Conservation (phyloP, 108 stramenopile species). For the Cyclostephanos tholiformis region DNA sequence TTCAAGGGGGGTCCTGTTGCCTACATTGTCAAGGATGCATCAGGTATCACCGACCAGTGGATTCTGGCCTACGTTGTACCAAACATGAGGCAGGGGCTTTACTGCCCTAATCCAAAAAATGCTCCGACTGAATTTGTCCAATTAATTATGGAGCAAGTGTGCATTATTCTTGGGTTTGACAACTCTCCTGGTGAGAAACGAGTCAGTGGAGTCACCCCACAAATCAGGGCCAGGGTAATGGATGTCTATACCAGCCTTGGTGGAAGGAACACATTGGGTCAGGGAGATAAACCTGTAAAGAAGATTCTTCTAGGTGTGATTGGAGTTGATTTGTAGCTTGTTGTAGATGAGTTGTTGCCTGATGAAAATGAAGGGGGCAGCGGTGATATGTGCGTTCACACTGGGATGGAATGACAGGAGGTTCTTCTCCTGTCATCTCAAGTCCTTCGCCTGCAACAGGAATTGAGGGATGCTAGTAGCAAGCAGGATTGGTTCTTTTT, state of each 20-base stretch:
- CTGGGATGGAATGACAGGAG: slow-evolving; percentile 11
- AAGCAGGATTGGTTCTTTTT: neutral
- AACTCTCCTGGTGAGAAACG: neutral
- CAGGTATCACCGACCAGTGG: slow-evolving; percentile 32
- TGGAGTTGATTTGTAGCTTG: slow-evolving; percentile 8
- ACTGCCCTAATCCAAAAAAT: neutral
- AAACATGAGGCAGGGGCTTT: neutral
- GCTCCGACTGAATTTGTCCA: neutral
- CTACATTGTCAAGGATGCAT: slow-evolving; percentile 6
- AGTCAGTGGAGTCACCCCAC: neutral
- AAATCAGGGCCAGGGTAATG: neutral
- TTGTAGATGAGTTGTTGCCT: neutral
- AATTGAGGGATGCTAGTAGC: neutral
- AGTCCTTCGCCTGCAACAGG: neutral
- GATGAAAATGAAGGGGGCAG: slow-evolving; percentile 2
- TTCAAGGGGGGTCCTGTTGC: slow-evolving; percentile 18
- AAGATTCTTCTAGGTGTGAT: slow-evolving; percentile 12
- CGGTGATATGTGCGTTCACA: neutral
- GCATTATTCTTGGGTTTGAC: neutral
- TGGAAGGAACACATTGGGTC: neutral
- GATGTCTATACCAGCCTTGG: slow-evolving; percentile 6
- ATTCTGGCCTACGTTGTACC: slow-evolving; percentile 26
- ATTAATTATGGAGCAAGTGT: neutral
- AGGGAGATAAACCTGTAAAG: neutral
- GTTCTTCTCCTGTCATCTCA: neutral